Evolutionary conservation across 257 asterid genomes (phyloP), one percentile per base, ranked within the genome.

Genomic region (Cordia subcordata): DNA sequence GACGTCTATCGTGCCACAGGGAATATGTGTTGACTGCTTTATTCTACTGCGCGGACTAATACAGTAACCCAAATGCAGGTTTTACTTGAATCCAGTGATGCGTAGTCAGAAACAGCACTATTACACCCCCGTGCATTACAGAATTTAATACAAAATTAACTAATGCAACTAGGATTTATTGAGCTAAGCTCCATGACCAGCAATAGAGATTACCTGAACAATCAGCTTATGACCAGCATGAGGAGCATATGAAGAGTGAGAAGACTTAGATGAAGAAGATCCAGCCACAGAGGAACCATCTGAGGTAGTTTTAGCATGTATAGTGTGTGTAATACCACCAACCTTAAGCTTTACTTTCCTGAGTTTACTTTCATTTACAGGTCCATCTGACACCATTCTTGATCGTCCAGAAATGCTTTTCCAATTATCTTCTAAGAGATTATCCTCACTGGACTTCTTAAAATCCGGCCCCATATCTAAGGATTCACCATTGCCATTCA

Each of bases 281-380:
- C 82, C 88, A 68, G 76, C 75, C 49, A 65, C 38, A 5, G 85
- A 75, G n/a, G 87, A 82, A 73, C 70, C 74, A 37, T 69, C 71
- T 5, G 85, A 65, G 67, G 69, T 68, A 49, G 82, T 70, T 60
- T 60, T 77, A 13, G 83, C 55, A 61, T 83, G 83, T 71, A 88
- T 73, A 22, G 90, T 83, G 64, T 70, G 87, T 10, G 92, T 81
- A 60, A 85, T 90, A 74, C 93, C 90, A 23, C 96, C 96, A 63
- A 88, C 85, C 77, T 88, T 88, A 67, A 88, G 96, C 71, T 75
- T 85, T 14, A 88, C 83, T 74, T 68, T 83, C 74, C 65, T 85
- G 56, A 85, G 60, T 79, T 75, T 85, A 58, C 65, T 82, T 38
- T 64, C 77, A 49, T 19, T 60, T 65, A 64, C 85, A 55, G 40